Evolutionary conservation across 2,329 filamentous ascomycete species (phyloP).

Genomic region (Alternaria atra): DNA sequence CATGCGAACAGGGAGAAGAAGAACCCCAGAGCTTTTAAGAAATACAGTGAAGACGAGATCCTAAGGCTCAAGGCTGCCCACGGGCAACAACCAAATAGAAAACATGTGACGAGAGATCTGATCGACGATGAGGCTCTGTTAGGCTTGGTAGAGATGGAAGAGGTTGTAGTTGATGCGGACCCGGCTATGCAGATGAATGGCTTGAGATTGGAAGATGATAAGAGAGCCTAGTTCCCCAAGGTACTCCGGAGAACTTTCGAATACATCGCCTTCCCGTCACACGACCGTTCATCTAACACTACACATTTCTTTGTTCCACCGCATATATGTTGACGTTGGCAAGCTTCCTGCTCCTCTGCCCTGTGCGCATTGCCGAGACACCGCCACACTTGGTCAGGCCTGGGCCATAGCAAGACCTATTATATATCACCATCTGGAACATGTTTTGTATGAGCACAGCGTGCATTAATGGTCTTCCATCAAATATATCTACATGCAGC

Average conservation of each 20-base stretch:
- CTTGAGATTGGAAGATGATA: constrained; percentile 35
- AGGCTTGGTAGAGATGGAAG: constrained; percentile 37
- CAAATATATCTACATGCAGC: background rate
- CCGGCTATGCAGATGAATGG: constrained; percentile 22
- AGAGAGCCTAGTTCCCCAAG: background rate
- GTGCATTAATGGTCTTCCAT: background rate
- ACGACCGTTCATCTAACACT: background rate
- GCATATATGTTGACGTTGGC: background rate
- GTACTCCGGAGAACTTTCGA: background rate
- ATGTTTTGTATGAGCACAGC: constrained; percentile 3
- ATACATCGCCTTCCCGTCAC: background rate
- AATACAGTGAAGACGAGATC: constrained; percentile 37
- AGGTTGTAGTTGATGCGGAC: constrained; percentile 19
- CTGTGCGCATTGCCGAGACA: background rate
- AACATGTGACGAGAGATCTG: constrained; percentile 36
- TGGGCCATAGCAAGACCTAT: background rate
- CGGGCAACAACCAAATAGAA: constrained; percentile 41
- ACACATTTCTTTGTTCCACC: background rate
- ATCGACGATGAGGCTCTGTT: constrained; percentile 48
- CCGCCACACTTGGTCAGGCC: background rate
- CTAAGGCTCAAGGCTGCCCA: constrained; percentile 40
- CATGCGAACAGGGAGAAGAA: constrained; percentile 43
- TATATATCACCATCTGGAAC: background rate
- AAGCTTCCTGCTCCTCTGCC: background rate
- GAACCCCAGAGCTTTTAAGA: constrained; percentile 45